Conservation (phyloP, 129 eudicot species). For the Flaveria bidentis region DNA sequence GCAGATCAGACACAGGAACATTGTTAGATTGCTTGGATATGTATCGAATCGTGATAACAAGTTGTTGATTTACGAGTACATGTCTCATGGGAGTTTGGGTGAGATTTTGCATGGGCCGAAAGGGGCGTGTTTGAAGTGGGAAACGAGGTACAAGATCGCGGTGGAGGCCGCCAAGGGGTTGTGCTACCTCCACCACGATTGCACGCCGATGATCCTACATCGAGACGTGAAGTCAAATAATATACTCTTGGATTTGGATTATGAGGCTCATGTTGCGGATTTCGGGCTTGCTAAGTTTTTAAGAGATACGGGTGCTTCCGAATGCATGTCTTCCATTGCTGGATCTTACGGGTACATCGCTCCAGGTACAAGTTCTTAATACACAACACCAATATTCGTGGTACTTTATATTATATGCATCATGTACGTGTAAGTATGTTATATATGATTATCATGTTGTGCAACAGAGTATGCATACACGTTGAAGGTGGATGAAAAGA, state of each 20-base stretch:
- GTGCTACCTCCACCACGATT: constrained; percentile 92
- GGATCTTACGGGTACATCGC: constrained; percentile 97
- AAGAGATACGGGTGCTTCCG: constrained; percentile 65
- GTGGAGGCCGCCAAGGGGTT: constrained; percentile 91
- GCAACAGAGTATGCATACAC: constrained; percentile 92
- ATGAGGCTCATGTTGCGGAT: constrained; percentile 98
- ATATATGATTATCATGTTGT: constrained; percentile 1
- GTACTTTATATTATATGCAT: neutral
- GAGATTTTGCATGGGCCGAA: constrained; percentile 81
- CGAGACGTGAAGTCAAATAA: constrained; percentile 90
- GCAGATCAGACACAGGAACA: constrained; percentile 72
- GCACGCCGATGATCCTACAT: constrained; percentile 80
- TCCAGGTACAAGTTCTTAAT: constrained; percentile 55
- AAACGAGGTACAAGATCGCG: constrained; percentile 74
- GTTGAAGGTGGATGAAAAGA: constrained; percentile 81
- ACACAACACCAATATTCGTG: neutral
- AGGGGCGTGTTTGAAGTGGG: constrained; percentile 83
- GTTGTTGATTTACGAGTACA: constrained; percentile 78
- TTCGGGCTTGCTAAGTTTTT: constrained; percentile 93
- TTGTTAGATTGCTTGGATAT: constrained; percentile 77
- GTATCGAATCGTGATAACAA: constrained; percentile 76
- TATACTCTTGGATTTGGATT: constrained; percentile 74
- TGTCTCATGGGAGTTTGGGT: constrained; percentile 93
- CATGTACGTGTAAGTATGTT: neutral
- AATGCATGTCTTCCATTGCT: constrained; percentile 90